Evolutionary conservation across 345 rosid species (phyloP), one percentile per base, ranked within the genome.

Genomic region (Xanthoceras sorbifolium): DNA sequence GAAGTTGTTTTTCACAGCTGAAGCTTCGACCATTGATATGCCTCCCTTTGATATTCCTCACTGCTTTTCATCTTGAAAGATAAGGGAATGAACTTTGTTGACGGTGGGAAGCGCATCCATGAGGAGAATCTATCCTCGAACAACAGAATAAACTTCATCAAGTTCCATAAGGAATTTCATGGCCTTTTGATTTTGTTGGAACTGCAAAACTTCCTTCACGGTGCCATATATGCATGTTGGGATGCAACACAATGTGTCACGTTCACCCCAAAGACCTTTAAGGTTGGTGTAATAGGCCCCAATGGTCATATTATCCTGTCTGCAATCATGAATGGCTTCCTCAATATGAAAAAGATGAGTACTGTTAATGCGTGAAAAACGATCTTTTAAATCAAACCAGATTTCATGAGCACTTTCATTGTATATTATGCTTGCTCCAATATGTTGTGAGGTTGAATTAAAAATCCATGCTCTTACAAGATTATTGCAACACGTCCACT

Each of bases 391-490:
- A 15, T 67, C 52, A 6, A 18, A 18, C 71, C 50, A 34, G 38
- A 67, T 52, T 0, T 6, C 28, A 1, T 18, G 38, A 67, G 52
- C 1, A 5, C 0, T 12, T 10, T 67, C 52, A 67, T 67, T 67
- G 25, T 67, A 67, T 25, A 34, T 38, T 0, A n/a, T 29, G 3
- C 17, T 67, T 5, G 36, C 28, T 38, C 26, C 71, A 67, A 38
- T 67, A 36, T 67, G 5, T 18, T 26, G 50, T 15, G 52, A 67
- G 52, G 23, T 67, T 25, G 71, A 36, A 18, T 67, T 67, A 1
- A 67, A 29, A 15, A 67, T 67, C 71, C 71, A 67, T 34, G 52
- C 71, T 9, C 38, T 67, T 26, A 38, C 52, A 67, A 67, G 46
- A 36, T 3, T 1, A 28, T 67, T 34, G 25, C 28, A 62, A 0